phyloP scores from a whole-genome alignment of 192 early-diverging fungal species.

The Coemansia nantahalensis region DNA sequence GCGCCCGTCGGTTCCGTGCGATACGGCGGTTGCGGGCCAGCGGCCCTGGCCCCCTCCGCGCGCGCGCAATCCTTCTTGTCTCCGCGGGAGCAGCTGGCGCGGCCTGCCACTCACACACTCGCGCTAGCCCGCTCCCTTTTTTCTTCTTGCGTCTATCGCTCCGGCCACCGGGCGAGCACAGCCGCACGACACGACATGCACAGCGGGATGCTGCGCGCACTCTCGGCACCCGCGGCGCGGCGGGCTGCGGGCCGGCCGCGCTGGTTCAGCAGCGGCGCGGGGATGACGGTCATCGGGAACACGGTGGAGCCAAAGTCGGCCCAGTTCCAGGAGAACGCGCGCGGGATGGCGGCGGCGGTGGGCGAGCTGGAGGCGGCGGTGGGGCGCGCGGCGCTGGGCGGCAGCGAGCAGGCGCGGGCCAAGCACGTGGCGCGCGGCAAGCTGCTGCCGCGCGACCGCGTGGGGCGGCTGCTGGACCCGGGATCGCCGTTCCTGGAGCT shows the following conservation, averaged over 20 bases:
- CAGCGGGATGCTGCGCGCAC: not conserved
- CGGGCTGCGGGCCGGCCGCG: constrained; percentile 1
- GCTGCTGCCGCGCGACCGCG: constrained; percentile 85
- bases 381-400: constrained; percentile 56
- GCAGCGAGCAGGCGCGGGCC: constrained; percentile 77
- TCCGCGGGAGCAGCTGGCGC: too few species aligned
- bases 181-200: too few species aligned
- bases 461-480: constrained; percentile 28
- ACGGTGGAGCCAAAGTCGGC: constrained; percentile 25
- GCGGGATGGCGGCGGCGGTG: constrained; percentile 32
- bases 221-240: not conserved
- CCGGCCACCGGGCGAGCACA: too few species aligned
- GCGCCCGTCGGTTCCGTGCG: too few species aligned
- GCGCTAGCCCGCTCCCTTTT: too few species aligned
- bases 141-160: too few species aligned
- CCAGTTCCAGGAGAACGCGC: constrained; percentile 40
- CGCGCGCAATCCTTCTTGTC: too few species aligned
- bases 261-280: not conserved
- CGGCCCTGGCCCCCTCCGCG: too few species aligned
- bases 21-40: too few species aligned
- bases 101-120: too few species aligned
- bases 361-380: constrained; percentile 31
- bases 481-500: constrained; percentile 93
- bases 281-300: constrained; percentile 40
- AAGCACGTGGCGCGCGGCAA: constrained; percentile 84